Evolutionary conservation across 2,329 filamentous ascomycete genomes (phyloP).

Genomic region (Penicillium sp.): DNA sequence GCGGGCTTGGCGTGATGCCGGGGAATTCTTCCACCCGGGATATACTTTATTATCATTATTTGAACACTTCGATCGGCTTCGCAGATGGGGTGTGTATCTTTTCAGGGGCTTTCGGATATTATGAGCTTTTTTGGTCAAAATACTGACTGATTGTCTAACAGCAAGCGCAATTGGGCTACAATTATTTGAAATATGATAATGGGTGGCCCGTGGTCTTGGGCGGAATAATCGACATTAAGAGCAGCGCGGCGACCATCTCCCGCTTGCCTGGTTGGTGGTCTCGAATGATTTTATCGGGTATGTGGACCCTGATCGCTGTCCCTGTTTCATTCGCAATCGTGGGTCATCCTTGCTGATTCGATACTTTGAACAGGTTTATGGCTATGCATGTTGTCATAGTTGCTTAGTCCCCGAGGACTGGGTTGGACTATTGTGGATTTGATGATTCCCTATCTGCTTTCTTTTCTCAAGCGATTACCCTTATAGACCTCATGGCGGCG

Average conservation of each 20-base stretch:
- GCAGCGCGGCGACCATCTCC: background rate
- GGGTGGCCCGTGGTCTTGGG: slow-evolving; percentile 43
- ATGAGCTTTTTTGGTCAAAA: background rate
- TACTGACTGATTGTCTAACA: slow-evolving; percentile 22
- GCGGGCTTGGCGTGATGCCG: slow-evolving; percentile 43
- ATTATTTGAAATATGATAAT: slow-evolving; percentile 44
- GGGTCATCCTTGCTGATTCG: slow-evolving; percentile 7
- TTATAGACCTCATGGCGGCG: slow-evolving; percentile 12
- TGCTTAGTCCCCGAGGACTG: too few species aligned
- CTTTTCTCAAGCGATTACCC: slow-evolving; percentile 14
- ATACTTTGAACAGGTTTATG: slow-evolving; percentile 19
- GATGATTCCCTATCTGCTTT: background rate
- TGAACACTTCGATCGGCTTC: slow-evolving; percentile 44
- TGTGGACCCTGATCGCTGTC: slow-evolving; percentile 3
- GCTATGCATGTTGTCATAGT: slow-evolving; percentile 19
- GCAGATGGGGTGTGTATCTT: slow-evolving; percentile 32
- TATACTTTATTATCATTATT: slow-evolving; percentile 50
- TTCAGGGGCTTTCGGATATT: background rate
- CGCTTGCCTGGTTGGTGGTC: slow-evolving; percentile 18
- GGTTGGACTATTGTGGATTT: background rate
- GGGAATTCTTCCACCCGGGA: slow-evolving; percentile 36
- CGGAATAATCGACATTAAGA: slow-evolving; percentile 6
- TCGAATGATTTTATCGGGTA: slow-evolving; percentile 20
- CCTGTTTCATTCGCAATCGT: background rate
- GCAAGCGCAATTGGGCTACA: slow-evolving; percentile 48